Evolutionary conservation across 2,329 filamentous ascomycete species (phyloP).

Genomic region (Macrophomina pseudophaseolina): DNA sequence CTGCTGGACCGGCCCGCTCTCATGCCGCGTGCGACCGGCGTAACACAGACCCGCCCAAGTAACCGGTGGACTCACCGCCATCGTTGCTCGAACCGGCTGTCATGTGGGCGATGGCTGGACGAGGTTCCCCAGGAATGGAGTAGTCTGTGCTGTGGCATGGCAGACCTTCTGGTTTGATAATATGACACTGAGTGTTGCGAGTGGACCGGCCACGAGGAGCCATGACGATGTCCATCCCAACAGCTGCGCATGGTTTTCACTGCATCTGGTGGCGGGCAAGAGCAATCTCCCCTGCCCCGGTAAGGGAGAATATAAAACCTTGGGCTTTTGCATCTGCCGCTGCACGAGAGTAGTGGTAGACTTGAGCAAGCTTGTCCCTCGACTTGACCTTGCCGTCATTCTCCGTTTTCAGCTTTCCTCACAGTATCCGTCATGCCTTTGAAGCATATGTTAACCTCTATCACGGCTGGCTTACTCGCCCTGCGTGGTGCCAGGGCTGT

Average conservation of each 20-base stretch:
- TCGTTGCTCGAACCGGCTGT: neutral
- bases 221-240: neutral
- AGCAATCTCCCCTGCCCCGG: neutral
- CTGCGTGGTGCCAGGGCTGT: constrained; percentile 16
- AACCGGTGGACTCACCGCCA: neutral
- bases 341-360: neutral
- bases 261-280: neutral
- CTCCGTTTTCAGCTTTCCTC: neutral
- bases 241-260: neutral
- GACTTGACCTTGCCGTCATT: too few species aligned
- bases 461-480: neutral
- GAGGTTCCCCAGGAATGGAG: constrained; percentile 4
- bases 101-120: constrained; percentile 5
- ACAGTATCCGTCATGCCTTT: neutral
- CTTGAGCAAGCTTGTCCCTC: neutral
- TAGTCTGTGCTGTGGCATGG: neutral
- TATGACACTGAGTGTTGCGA: neutral
- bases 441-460: neutral
- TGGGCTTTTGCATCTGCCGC: neutral
- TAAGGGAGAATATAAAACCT: constrained; percentile 4
- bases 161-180: neutral
- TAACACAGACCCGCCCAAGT: neutral
- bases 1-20: constrained; percentile 11
- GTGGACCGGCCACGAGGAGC: constrained; percentile 14
- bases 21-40: neutral